A percentile compares a stretch with the other conserved stretches of the same genome.
Conservation (phyloP, 345 rosid genomes). For the Gossypium raimondii region DNA sequence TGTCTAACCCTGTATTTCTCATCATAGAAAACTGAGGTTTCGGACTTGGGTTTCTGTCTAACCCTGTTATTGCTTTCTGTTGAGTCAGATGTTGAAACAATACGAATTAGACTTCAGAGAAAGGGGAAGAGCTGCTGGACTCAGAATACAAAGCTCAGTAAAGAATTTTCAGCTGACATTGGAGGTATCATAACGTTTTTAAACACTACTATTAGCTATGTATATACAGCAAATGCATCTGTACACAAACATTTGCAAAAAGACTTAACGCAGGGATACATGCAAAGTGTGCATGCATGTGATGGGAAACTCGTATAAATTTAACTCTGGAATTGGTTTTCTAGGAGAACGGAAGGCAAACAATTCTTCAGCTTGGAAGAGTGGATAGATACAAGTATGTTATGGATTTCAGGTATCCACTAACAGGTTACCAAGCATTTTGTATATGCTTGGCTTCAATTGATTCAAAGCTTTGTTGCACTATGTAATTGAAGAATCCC, state of each 20-base stretch:
- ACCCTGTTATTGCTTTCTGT: neutral
- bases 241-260: too few species aligned
- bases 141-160: slow-evolving; percentile 63
- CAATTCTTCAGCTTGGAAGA: slow-evolving; percentile 85
- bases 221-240: too few species aligned
- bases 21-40: neutral
- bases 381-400: slow-evolving; percentile 65
- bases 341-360: slow-evolving; percentile 64
- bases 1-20: neutral
- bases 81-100: slow-evolving; percentile 51
- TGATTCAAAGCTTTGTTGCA: slow-evolving; percentile 86
- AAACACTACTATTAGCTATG: neutral
- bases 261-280: neutral
- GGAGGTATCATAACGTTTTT: slow-evolving; percentile 41
- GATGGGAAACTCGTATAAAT: neutral
- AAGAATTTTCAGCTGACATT: slow-evolving; percentile 86
- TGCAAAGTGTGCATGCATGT: neutral
- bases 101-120: slow-evolving; percentile 83
- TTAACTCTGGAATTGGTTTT: neutral
- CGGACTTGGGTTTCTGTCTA: neutral
- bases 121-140: slow-evolving; percentile 74
- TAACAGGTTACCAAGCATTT: slow-evolving; percentile 81
- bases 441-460: slow-evolving; percentile 87
- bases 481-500: slow-evolving; percentile 33
- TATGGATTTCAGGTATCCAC: slow-evolving; percentile 91